Conservation (phyloP, 345 rosid species). For the Clarkia xantiana region DNA sequence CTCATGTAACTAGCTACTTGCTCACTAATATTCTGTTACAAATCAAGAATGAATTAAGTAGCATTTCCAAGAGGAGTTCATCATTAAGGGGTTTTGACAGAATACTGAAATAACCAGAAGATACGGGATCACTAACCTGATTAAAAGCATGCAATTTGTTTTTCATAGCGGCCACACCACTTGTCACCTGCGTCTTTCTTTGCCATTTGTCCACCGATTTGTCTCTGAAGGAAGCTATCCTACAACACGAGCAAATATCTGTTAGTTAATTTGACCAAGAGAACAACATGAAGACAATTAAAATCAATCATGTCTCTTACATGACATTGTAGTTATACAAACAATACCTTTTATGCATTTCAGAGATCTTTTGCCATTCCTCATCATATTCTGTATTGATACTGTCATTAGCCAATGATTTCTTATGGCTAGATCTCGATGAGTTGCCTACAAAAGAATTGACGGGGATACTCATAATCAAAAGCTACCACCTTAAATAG, state of each 20-base stretch:
- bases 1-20: conserved; percentile 84
- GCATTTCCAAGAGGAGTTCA: neutral
- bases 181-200: conserved; percentile 77
- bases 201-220: conserved; percentile 92
- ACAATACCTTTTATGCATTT: conserved; percentile 53
- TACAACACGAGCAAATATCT: conserved; percentile 15
- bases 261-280: neutral
- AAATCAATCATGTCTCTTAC: neutral
- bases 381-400: conserved; percentile 31
- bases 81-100: neutral
- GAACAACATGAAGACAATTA: neutral
- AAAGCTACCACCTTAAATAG: too few species aligned
- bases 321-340: too few species aligned
- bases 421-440: conserved; percentile 15
- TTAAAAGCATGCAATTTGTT: conserved; percentile 81
- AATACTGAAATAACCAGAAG: neutral
- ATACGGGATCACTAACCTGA: conserved; percentile 42
- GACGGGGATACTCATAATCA: neutral
- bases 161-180: conserved; percentile 83
- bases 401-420: conserved; percentile 17
- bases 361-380: conserved; percentile 52
- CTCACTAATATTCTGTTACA: conserved; percentile 62
- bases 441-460: conserved; percentile 14
- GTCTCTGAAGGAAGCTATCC: conserved; percentile 66
- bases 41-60: conserved; percentile 10